Evolutionary conservation across 148 eudicot genomes (phyloP).

Genomic region (Salicornia ramosissima): DNA sequence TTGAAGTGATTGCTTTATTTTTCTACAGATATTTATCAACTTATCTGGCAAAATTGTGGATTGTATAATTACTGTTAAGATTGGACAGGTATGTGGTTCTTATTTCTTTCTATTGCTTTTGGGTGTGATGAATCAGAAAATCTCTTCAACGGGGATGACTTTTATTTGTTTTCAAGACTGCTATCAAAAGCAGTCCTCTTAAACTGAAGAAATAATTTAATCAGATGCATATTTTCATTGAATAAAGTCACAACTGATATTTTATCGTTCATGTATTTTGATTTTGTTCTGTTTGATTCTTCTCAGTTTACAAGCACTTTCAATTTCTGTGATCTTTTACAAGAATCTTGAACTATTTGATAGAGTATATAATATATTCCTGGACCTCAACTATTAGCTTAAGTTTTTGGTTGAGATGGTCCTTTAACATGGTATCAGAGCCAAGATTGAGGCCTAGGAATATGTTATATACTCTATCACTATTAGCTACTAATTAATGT

Average conservation of each 20-base stretch:
- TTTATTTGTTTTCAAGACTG: no score
- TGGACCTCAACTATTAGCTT: no score
- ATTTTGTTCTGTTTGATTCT: neutral
- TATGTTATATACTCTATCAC: no score
- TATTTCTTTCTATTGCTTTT: neutral
- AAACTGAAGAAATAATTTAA: no score
- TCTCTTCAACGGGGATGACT: neutral
- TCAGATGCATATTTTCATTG: neutral
- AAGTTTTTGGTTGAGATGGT: no score
- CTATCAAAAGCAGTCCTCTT: no score
- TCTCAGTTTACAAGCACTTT: neutral
- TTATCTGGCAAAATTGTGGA: slow-evolving; percentile 59
- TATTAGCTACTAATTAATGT: neutral
- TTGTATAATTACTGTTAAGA: slow-evolving; percentile 61
- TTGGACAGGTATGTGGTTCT: slow-evolving; percentile 57
- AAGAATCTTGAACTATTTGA: neutral
- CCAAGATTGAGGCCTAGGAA: no score
- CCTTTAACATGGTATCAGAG: no score
- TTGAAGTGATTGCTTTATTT: neutral
- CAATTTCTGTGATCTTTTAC: neutral
- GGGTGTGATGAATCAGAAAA: neutral
- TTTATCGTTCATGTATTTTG: neutral
- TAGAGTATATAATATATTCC: no score
- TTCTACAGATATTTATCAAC: slow-evolving; percentile 51
- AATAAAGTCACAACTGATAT: neutral